These are phyloP conservation scores for Xerocomellus chrysenteron DNA, from an alignment of 768 basidiomycete genomes.

Conservation along the genomic window DNA sequence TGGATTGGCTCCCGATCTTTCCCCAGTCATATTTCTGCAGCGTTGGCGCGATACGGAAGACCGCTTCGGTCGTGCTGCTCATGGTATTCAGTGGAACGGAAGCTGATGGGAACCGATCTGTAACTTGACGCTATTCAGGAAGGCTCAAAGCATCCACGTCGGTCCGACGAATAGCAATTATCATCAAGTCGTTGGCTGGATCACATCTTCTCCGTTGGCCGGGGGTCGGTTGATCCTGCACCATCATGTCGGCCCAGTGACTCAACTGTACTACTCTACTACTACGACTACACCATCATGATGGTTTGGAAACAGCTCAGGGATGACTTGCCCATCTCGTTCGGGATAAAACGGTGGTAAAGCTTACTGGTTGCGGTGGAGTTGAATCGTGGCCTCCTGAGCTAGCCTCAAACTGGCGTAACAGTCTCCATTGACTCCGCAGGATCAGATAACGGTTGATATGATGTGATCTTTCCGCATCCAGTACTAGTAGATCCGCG, in stretches of 20 bases:
- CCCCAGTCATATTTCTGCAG: constrained; percentile 96
- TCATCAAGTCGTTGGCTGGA: too few relatives aligned
- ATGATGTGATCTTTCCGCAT: constrained; percentile 12
- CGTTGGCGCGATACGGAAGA: constrained; percentile 83
- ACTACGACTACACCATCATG: background rate
- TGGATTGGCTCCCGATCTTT: constrained; percentile 72
- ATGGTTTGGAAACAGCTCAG: background rate
- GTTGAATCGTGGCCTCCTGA: too few relatives aligned
- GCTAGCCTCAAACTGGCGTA: too few relatives aligned
- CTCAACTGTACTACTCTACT: background rate
- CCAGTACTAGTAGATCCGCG: constrained; percentile 3
- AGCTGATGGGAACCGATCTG: background rate
- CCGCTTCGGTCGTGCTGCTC: constrained; percentile 31
- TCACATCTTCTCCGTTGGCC: too few relatives aligned
- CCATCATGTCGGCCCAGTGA: too few relatives aligned
- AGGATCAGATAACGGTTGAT: constrained; percentile 28
- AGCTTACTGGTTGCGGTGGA: background rate
- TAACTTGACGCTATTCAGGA: background rate
- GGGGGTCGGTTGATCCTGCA: too few relatives aligned
- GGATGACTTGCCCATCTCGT: too few relatives aligned
- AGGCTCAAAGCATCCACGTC: background rate
- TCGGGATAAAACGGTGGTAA: background rate
- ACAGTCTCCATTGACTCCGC: too few relatives aligned
- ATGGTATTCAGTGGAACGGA: constrained; percentile 12
- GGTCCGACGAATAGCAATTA: too few relatives aligned